A percentile compares a stretch with the other conserved stretches of the same genome.
phyloP scores from a whole-genome alignment of 345 rosid species.

The Physaria fendleri region DNA sequence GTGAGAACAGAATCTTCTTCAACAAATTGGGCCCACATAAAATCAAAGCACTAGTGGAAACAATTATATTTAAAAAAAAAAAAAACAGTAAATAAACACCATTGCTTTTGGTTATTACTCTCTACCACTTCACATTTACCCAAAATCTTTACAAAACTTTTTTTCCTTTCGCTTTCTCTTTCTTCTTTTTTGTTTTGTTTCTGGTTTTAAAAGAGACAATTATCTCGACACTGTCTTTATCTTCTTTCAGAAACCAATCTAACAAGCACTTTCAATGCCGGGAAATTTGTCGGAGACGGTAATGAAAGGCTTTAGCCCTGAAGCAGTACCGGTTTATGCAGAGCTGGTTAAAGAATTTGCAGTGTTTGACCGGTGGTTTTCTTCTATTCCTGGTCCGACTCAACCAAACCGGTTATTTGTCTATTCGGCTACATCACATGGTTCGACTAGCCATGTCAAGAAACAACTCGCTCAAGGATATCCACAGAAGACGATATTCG shows the following conservation, averaged over 20 bases:
- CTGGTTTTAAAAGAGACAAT: not conserved
- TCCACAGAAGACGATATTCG: conserved; percentile 91
- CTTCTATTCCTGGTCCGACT: conserved; percentile 94
- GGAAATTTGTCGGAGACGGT: conserved; percentile 63
- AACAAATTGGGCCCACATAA: conserved; percentile 10
- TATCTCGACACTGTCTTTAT: conserved; percentile 7
- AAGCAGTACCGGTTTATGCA: conserved; percentile 61
- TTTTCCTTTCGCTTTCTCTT: not conserved
- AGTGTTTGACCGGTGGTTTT: conserved; percentile 88
- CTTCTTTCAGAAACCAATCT: conserved; percentile 13
- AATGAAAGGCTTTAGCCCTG: conserved; percentile 82
- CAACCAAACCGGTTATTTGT: conserved; percentile 89
- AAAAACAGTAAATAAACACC: conserved; percentile 17
- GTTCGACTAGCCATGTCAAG: conserved; percentile 80
- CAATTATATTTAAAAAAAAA: too few relatives aligned
- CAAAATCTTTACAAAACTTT: not conserved
- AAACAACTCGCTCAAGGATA: conserved; percentile 64
- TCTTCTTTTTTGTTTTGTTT: not conserved
- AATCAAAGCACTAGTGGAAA: not conserved
- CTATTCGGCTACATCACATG: conserved; percentile 93
- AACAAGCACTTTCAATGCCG: conserved; percentile 78
- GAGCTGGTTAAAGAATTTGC: conserved; percentile 66
- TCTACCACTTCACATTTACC: conserved; percentile 19
- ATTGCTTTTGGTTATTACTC: conserved; percentile 11
- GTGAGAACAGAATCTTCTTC: conserved; percentile 32